phyloP scores from a whole-genome alignment of 768 basidiomycete genomes.

The Tulasnella sp. region DNA sequence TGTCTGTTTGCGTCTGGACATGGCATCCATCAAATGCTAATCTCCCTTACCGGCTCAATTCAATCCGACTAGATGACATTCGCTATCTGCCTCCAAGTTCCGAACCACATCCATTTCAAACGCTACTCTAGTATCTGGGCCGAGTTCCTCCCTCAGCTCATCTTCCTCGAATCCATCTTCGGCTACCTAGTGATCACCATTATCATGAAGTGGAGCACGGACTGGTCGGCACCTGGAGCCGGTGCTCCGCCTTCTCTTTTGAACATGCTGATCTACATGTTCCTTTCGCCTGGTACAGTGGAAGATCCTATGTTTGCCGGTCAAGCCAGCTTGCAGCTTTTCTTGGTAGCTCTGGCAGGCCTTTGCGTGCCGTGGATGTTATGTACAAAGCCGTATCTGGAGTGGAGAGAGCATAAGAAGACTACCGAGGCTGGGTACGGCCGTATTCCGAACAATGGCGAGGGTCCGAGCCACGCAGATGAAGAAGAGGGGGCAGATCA shows the following conservation, averaged over 20 bases:
- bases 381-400: constrained; percentile 80
- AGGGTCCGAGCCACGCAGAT: constrained; percentile 34
- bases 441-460: constrained; percentile 17
- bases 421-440: constrained; percentile 74
- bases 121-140: constrained; percentile 76
- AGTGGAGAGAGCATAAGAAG: constrained; percentile 80
- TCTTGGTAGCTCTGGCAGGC: constrained; percentile 64
- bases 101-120: constrained; percentile 92
- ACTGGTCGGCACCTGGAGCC: constrained; percentile 64
- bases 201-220: constrained; percentile 92
- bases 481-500: constrained; percentile 77
- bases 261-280: constrained; percentile 96
- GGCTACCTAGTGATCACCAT: constrained; percentile 92
- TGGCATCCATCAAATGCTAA: background rate
- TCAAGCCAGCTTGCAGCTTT: constrained; percentile 71
- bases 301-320: constrained; percentile 69
- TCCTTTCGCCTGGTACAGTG: constrained; percentile 78
- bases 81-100: constrained; percentile 88
- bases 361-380: constrained; percentile 95
- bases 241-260: constrained; percentile 69
- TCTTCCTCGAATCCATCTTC: constrained; percentile 96
- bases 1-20: constrained; percentile 24
- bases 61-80: constrained; percentile 79
- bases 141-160: constrained; percentile 94
- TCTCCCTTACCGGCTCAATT: background rate